Base-by-base conservation (phyloP, 73 alveolate species). In the Paraurostyla sp. region DNA sequence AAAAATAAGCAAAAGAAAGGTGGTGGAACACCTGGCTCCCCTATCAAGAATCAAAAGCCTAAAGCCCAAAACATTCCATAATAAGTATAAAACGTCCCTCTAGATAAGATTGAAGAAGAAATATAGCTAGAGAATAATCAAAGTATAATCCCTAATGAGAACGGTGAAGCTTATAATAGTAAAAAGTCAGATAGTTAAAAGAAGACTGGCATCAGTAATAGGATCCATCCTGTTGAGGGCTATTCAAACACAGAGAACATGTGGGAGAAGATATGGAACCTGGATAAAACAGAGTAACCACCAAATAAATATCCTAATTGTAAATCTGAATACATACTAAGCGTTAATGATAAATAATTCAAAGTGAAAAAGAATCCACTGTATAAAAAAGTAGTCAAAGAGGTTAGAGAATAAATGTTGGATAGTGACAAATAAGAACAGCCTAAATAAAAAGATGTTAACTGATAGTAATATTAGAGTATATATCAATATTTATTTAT, bases 221-320 rank as follows among this genome's bases (percentile, higher is more conserved):
- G 90, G 4, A 46, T 71, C 27, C 76, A 69, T 65, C 91, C 91
- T 38, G 95, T 95, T 43, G 97, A 95, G 54, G 98, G 98, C 18
- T 95, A 92, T 82, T 80, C 73, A 38, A 90, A 92, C 85, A 88
- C 76, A 41, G 98, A 95, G 76, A 95, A 95, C 91, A 92, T 95
- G 98, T 92, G 97, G 96, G 94, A 83, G 38, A 86, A 88, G 89
- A 56, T 92, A 30, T 52, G 58, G 46, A 54, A 87, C 75, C 54
- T 86, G 22, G 87, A 87, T 0, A 78, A 78, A 30, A 13, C 13
- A 22, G 87, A 75, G n/a, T 18, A 75, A 25, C 73, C 75, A 6
- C 75, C 41, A 4, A 33, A 7, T 23, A 75, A 49, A 33, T 48
- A 75, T 30, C 87, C 51, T 4, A 75, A 75, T 29, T 32, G 11